A percentile compares a stretch with the other conserved stretches of the same genome.
phyloP scores from a whole-genome alignment of 306 rosid genomes.

The Gynostemma pentaphyllum region DNA sequence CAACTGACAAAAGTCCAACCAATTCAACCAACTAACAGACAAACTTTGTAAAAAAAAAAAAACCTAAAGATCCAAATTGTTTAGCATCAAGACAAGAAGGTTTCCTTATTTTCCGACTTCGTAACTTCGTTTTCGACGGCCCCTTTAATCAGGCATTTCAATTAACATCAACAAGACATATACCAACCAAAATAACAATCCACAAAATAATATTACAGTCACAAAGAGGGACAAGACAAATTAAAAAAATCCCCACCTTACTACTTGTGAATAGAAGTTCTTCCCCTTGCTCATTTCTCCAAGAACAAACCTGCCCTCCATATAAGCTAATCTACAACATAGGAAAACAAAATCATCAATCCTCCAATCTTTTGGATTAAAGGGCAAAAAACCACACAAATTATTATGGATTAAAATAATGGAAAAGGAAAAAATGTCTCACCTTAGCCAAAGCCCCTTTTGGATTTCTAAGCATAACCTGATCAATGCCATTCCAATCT shows the following conservation, averaged over 20 bases:
- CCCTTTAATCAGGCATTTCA: no score
- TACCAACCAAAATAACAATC: not conserved
- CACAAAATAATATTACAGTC: not conserved
- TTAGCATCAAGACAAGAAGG: no score
- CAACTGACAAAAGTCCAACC: not conserved
- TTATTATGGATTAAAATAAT: not conserved
- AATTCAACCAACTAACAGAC: not conserved
- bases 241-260: slow-evolving; percentile 47
- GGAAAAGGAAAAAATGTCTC: slow-evolving; percentile 20
- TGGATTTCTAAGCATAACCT: slow-evolving; percentile 56
- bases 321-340: slow-evolving; percentile 66
- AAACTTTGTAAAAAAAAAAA: not conserved
- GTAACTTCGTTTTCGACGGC: no score
- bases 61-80: not conserved
- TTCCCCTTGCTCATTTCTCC: slow-evolving; percentile 80
- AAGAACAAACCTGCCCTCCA: slow-evolving; percentile 89
- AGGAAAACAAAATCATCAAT: slow-evolving; percentile 14
- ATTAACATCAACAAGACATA: no score
- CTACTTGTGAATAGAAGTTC: slow-evolving; percentile 88
- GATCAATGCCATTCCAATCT: slow-evolving; percentile 75
- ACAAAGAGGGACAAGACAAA: not conserved
- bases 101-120: no score
- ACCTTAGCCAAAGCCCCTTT: slow-evolving; percentile 70
- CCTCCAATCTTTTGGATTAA: no score
- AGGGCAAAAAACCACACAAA: no score